Evolutionary conservation across 129 eudicot genomes (phyloP), one percentile per base, ranked within the genome.

Genomic region (Logfia minima): DNA sequence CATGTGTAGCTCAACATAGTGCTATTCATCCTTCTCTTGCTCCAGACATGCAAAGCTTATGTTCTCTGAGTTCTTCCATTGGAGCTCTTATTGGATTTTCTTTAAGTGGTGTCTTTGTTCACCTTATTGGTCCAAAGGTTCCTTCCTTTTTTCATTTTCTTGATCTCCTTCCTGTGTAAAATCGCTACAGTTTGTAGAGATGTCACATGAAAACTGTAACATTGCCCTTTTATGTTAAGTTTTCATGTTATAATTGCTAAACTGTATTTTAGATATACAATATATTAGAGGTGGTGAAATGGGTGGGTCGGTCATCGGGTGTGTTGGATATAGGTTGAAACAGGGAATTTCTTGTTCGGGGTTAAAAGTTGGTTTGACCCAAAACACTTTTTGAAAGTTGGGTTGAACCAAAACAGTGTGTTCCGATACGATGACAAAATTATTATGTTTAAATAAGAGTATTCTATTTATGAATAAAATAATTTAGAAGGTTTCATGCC

Each of bases 41-140:
- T 52, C 82, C 97, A 17, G 97, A 94, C 81, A 89, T 94, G 97
- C 99, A 91, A 85, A 94, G 93, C 79, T 84, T 94, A 72, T 94
- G 99, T 67, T 81, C 93, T 18, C 72, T 94, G 71, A 91, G 99
- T 70, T 68, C 94, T 28, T 87, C 97, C 60, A 85, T 90, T 14
- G 99, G 99, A 51, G 79, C 92, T 6, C 84, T 94, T 5, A 52
- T 91, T 39, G 99, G 99, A 53, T 94, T 86, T 79, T 83, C 89
- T 65, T 70, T 91, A 26, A 91, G 99, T 13, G 99, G 99, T 58
- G 70, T 94, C 64, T 86, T 94, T 72, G 99, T 94, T 85, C 96
- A 94, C 83, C 77, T 89, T n/a, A 89, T 94, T 74, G 97, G 96
- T 71, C 94, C 99, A 31, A 86, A 83, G 97, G 98, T 94, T 51